phyloP scores from a whole-genome alignment of 78 protist species.

The Dictyostelium discoideum region DNA sequence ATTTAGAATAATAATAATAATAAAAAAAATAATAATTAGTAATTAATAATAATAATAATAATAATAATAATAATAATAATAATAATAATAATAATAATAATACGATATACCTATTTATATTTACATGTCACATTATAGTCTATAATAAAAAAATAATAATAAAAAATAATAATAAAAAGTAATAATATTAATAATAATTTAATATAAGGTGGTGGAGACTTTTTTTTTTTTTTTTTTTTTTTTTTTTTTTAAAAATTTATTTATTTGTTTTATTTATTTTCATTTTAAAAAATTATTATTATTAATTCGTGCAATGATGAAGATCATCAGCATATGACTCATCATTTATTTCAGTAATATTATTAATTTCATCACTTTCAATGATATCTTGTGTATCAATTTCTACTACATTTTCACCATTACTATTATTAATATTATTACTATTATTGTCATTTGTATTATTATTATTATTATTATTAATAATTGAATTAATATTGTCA shows the following conservation, averaged over 20 bases:
- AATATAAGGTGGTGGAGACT: too few species aligned
- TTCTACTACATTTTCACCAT: not conserved
- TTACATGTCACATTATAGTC: not conserved
- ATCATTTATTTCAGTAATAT: not conserved
- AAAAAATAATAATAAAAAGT: not conserved
- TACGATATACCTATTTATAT: not conserved
- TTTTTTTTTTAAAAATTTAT: too few species aligned
- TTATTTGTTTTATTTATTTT: not conserved
- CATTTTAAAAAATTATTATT: not conserved
- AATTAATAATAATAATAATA: not conserved
- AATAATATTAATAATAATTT: not conserved
- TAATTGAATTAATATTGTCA: not conserved
- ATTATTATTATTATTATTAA: not conserved
- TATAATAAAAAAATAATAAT: not conserved
- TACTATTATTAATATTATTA: not conserved
- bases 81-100: not conserved
- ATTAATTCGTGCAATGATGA: not conserved
- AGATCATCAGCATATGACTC: not conserved
- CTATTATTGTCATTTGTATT: not conserved
- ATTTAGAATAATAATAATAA: not conserved
- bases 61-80: not conserved
- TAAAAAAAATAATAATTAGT: too few species aligned
- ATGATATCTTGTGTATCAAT: not conserved
- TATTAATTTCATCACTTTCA: not conserved
- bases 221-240: too few species aligned